Evolutionary conservation across 116 monocot genomes (phyloP).

Genomic region (Trichopus zeylanicus): DNA sequence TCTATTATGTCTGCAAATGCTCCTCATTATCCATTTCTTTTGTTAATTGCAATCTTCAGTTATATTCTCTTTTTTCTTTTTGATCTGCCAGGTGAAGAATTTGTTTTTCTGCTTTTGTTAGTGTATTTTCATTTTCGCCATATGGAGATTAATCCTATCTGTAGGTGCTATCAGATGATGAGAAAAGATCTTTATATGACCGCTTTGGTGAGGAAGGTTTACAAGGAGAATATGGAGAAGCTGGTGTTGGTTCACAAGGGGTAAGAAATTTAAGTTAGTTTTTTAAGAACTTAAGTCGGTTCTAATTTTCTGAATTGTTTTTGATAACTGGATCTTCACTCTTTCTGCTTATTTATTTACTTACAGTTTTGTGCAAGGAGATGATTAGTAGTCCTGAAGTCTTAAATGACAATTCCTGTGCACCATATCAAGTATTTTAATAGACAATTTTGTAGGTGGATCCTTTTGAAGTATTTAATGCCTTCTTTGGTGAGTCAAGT

Average conservation of each 20-base stretch:
- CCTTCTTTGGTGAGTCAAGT: constrained; percentile 73
- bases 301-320: background rate
- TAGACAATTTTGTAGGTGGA: constrained; percentile 48
- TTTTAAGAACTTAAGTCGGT: too few species aligned
- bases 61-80: background rate
- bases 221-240: constrained; percentile 46
- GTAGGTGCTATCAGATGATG: constrained; percentile 95
- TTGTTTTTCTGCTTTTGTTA: constrained; percentile 7
- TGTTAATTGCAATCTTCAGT: background rate
- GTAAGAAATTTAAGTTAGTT: constrained; percentile 38
- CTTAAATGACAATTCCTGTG: background rate
- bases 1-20: background rate
- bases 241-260: constrained; percentile 41
- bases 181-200: constrained; percentile 91
- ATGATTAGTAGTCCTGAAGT: background rate
- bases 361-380: background rate
- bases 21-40: background rate
- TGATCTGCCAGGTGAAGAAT: too few species aligned
- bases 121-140: constrained; percentile 10
- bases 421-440: background rate
- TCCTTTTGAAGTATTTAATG: constrained; percentile 85
- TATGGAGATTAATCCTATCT: constrained; percentile 16
- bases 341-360: background rate
- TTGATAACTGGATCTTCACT: too few species aligned
- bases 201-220: constrained; percentile 73